Conservation (phyloP, 345 rosid species). For the Gossypium rotundifolium region DNA sequence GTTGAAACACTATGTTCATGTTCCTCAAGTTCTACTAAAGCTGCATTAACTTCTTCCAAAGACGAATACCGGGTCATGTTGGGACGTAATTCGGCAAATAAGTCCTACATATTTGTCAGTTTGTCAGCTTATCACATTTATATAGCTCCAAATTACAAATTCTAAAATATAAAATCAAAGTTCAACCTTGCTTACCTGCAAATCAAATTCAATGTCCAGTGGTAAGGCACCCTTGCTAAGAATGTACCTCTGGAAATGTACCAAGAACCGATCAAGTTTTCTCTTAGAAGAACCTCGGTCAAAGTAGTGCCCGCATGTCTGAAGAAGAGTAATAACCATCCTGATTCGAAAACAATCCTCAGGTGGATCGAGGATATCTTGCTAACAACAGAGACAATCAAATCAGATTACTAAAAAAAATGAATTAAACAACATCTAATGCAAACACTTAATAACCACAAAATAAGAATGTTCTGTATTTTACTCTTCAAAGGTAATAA, state of each 20-base stretch:
- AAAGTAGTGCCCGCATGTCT: slow-evolving; percentile 97
- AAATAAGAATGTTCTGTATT: background rate
- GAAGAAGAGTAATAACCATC: slow-evolving; percentile 86
- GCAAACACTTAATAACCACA: background rate
- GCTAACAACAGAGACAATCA: slow-evolving; percentile 36
- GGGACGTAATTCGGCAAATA: slow-evolving; percentile 85
- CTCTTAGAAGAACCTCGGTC: slow-evolving; percentile 95
- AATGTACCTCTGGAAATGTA: slow-evolving; percentile 90
- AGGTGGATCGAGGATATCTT: slow-evolving; percentile 84
- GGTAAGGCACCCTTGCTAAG: slow-evolving; percentile 80
- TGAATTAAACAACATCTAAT: background rate
- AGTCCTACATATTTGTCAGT: slow-evolving; percentile 49
- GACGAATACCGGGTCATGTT: slow-evolving; percentile 71
- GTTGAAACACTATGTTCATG: slow-evolving; percentile 50
- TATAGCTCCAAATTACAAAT: background rate
- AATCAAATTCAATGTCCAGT: slow-evolving; percentile 90
- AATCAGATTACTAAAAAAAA: background rate
- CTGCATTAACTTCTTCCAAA: slow-evolving; percentile 78
- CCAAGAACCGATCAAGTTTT: slow-evolving; percentile 87
- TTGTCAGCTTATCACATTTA: background rate
- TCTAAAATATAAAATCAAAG: background rate
- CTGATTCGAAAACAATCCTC: slow-evolving; percentile 97
- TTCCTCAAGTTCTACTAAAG: slow-evolving; percentile 73
- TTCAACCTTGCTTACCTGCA: slow-evolving; percentile 47
- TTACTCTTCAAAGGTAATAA: background rate